phyloP scores from a whole-genome alignment of 345 rosid genomes.

The Citropsis articulata region DNA sequence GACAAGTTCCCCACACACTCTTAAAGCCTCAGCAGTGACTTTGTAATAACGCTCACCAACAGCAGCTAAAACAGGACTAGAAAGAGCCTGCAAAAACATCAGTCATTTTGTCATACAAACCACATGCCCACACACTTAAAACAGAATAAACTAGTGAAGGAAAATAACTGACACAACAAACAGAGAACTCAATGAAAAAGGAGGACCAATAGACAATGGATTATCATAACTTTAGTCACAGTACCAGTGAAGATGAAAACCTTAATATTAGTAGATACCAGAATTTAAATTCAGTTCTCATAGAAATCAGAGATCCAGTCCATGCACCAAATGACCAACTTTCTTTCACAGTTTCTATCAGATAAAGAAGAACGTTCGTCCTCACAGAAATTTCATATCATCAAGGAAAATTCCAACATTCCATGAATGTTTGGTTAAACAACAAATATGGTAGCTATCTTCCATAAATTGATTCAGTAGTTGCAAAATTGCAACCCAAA shows the following conservation, averaged over 20 bases:
- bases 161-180: neutral
- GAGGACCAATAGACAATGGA: neutral
- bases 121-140: neutral
- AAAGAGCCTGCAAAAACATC: conserved; percentile 65
- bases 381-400: neutral
- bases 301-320: neutral
- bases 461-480: neutral
- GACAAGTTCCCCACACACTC: conserved; percentile 97
- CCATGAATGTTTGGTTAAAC: neutral
- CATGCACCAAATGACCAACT: neutral
- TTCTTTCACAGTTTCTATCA: neutral
- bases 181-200: neutral
- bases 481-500: neutral
- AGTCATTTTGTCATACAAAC: neutral
- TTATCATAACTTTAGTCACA: neutral
- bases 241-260: neutral
- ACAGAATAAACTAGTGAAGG: neutral
- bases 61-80: conserved; percentile 90
- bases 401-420: neutral
- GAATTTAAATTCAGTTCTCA: neutral
- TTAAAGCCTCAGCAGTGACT: conserved; percentile 97
- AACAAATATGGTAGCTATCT: neutral
- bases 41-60: conserved; percentile 98
- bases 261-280: neutral
- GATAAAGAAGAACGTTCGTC: neutral